Conservation (phyloP, 345 rosid species). For the Pistacia integerrima region DNA sequence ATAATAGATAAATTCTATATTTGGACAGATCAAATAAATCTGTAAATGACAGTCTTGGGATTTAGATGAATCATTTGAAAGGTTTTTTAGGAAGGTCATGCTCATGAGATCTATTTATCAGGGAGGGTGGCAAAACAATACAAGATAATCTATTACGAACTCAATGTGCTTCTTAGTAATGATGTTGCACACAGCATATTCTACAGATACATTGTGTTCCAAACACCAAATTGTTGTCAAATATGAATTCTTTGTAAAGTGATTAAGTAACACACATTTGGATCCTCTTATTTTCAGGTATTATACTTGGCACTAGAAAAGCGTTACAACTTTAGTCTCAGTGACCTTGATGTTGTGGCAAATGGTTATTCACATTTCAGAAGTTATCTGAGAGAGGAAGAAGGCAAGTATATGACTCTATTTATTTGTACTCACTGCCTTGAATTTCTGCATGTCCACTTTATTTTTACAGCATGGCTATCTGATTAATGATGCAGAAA, state of each 20-base stretch:
- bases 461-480: slow-evolving; percentile 4
- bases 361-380: slow-evolving; percentile 79
- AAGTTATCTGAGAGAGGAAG: slow-evolving; percentile 51
- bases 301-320: slow-evolving; percentile 87
- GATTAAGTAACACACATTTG: neutral
- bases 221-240: neutral
- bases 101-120: too few relatives aligned
- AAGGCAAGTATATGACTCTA: slow-evolving; percentile 33
- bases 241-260: neutral
- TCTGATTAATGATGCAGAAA: slow-evolving; percentile 35
- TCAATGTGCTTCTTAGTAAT: neutral
- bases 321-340: slow-evolving; percentile 85
- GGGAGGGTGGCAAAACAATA: neutral
- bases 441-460: neutral
- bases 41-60: neutral
- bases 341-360: slow-evolving; percentile 69
- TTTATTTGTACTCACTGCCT: neutral
- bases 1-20: neutral
- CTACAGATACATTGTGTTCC: neutral
- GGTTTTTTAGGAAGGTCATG: neutral
- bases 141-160: neutral
- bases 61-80: neutral
- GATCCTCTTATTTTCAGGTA: slow-evolving; percentile 39
- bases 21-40: too few relatives aligned
- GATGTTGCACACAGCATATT: neutral